Percentiles rank a stretch among this genome's conserved stretches.
Conservation (phyloP, 163 green algal species). For the Picocystis sp. region DNA sequence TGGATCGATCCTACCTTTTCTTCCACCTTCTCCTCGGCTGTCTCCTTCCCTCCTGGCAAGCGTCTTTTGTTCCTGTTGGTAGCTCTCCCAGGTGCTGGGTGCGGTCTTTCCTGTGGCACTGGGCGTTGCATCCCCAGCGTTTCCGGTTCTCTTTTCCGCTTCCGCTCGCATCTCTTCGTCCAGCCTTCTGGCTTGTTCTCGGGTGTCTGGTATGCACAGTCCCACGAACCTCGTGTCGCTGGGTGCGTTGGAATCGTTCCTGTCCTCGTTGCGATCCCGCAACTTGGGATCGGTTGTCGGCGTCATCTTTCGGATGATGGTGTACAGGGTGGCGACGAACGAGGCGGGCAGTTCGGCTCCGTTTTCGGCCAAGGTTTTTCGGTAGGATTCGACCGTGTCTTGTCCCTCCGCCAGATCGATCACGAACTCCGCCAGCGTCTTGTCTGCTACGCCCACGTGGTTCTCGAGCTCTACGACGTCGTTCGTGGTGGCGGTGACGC, state of each 20-base stretch:
- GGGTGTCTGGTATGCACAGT: slow-evolving; percentile 52
- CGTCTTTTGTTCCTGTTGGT: background rate
- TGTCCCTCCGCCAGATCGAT: slow-evolving; percentile 52
- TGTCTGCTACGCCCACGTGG: slow-evolving; percentile 76
- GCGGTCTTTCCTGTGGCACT: slow-evolving; percentile 8
- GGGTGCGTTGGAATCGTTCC: background rate
- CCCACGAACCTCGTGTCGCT: slow-evolving; percentile 24
- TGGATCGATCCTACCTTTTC: background rate
- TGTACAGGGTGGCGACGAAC: slow-evolving; percentile 50
- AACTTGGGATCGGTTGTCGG: slow-evolving; percentile 1
- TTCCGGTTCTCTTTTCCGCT: background rate
- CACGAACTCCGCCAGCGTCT: slow-evolving; percentile 83
- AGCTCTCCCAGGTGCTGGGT: background rate
- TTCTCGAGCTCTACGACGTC: slow-evolving; percentile 67
- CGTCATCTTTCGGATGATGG: slow-evolving; percentile 40
- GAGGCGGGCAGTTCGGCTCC: slow-evolving; percentile 42
- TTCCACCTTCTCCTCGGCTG: too few relatives aligned
- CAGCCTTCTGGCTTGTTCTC: slow-evolving; percentile 54
- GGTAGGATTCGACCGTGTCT: slow-evolving; percentile 37
- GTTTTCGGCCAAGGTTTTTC: slow-evolving; percentile 30
- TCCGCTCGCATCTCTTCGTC: slow-evolving; percentile 49
- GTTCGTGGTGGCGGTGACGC: too few relatives aligned
- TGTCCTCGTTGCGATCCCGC: background rate
- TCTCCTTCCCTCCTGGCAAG: slow-evolving; percentile 3
- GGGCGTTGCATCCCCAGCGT: background rate